Evolutionary conservation across 257 asterid genomes (phyloP).

Genomic region (Solanum virginianum): DNA sequence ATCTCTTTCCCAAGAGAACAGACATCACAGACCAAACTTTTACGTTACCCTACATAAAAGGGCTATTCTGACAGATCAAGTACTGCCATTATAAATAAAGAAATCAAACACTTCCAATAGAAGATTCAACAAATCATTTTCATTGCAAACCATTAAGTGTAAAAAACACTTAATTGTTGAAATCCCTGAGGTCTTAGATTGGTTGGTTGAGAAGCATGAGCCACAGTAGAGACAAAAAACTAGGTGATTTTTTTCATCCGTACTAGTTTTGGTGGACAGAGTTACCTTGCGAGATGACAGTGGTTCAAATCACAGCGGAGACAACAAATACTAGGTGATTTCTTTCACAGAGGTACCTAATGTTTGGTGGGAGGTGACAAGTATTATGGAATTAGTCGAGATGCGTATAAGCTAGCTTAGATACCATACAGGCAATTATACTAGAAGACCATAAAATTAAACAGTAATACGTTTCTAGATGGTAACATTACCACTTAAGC

Average conservation of each 20-base stretch:
- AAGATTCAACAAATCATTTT: not conserved
- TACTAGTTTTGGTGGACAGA: no score
- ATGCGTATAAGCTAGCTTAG: not conserved
- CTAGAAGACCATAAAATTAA: not conserved
- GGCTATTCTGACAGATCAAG: slow-evolving; percentile 4
- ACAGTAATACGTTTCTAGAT: not conserved
- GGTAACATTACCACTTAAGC: not conserved
- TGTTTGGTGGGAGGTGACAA: not conserved
- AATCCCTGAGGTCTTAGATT: not conserved
- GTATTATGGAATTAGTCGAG: not conserved
- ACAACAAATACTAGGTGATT: not conserved
- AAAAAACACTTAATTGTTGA: not conserved
- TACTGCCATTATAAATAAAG: not conserved
- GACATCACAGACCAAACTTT: slow-evolving; percentile 14
- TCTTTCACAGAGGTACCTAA: not conserved
- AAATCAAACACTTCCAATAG: not conserved
- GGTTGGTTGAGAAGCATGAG: no score
- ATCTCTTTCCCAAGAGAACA: slow-evolving; percentile 6
- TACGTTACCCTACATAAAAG: slow-evolving; percentile 8
- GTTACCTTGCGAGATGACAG: no score
- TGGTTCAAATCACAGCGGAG: no score
- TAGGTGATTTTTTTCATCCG: no score
- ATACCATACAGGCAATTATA: not conserved
- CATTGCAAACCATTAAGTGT: not conserved
- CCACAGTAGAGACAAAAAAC: no score